Conservation (phyloP, 208 protist genomes). For the Wallacemonas sp. region DNA sequence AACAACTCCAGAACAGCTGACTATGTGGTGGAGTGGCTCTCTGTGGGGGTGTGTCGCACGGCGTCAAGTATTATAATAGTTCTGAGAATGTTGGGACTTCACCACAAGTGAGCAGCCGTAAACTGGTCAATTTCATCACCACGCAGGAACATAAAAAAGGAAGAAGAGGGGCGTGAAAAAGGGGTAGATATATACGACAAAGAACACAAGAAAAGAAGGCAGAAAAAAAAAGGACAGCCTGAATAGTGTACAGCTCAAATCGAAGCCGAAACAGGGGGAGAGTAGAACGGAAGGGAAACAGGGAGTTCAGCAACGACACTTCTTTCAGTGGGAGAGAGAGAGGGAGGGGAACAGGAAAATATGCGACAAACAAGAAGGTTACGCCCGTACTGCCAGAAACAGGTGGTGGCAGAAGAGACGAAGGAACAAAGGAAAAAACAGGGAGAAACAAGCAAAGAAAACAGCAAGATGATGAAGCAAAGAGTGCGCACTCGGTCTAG, state of each 20-base stretch:
- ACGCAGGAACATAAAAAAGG: not conserved
- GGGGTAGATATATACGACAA: not conserved
- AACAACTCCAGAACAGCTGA: too few species aligned
- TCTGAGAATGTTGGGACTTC: not conserved
- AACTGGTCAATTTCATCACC: not conserved
- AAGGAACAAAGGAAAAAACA: slow-evolving; percentile 20
- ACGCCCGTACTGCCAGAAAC: not conserved
- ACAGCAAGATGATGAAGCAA: slow-evolving; percentile 12
- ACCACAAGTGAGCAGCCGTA: not conserved
- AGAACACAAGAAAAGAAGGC: not conserved
- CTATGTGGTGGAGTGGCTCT: too few species aligned
- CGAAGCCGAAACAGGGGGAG: not conserved
- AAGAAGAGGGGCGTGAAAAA: not conserved
- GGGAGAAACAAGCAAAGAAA: not conserved
- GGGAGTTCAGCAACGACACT: not conserved
- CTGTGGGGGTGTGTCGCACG: too few species aligned
- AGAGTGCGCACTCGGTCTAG: too few species aligned
- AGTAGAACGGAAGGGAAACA: not conserved
- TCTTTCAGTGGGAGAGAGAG: not conserved
- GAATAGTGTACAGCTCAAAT: not conserved
- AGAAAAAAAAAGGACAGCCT: not conserved
- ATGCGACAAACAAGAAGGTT: not conserved
- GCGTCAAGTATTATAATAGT: too few species aligned
- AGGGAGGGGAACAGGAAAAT: not conserved
- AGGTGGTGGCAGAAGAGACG: not conserved